phyloP scores from a whole-genome alignment of 1,284 basidiomycete species.

The Trametes sp. region DNA sequence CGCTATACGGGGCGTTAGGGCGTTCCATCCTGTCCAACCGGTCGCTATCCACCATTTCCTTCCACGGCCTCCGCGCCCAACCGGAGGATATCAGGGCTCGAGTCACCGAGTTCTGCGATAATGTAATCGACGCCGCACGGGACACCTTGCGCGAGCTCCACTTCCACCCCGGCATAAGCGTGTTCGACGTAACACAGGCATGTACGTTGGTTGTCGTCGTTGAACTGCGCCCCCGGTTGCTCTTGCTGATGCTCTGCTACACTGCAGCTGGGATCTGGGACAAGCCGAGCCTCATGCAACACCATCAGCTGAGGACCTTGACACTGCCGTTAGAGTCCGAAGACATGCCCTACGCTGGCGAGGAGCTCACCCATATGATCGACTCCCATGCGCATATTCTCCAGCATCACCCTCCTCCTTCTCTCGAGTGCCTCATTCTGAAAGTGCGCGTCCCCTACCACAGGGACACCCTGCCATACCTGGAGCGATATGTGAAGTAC shows the following conservation, averaged over 20 bases:
- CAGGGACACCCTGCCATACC: not conserved
- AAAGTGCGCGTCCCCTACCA: constrained; percentile 5
- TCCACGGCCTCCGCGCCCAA: not conserved
- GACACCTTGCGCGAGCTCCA: not conserved
- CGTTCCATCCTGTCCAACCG: not conserved
- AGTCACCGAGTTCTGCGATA: not conserved
- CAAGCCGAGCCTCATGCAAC: not conserved
- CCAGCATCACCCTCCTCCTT: not conserved
- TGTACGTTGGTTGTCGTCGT: too few species aligned
- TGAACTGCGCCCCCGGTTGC: too few species aligned
- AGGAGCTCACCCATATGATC: not conserved
- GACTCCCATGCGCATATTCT: not conserved
- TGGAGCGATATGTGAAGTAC: not conserved
- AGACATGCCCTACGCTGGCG: not conserved
- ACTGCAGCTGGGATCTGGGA: not conserved
- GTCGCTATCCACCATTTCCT: not conserved
- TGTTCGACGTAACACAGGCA: not conserved
- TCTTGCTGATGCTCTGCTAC: not conserved
- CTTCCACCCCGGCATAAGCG: not conserved
- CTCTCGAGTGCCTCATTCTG: not conserved
- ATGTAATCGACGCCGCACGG: not conserved
- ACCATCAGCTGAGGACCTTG: not conserved
- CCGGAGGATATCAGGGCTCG: not conserved
- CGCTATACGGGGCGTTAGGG: not conserved
- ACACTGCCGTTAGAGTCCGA: not conserved